These are phyloP conservation scores for Annona squamosa DNA, from an alignment of 164 flowering plant species.

Conservation along the genomic window DNA sequence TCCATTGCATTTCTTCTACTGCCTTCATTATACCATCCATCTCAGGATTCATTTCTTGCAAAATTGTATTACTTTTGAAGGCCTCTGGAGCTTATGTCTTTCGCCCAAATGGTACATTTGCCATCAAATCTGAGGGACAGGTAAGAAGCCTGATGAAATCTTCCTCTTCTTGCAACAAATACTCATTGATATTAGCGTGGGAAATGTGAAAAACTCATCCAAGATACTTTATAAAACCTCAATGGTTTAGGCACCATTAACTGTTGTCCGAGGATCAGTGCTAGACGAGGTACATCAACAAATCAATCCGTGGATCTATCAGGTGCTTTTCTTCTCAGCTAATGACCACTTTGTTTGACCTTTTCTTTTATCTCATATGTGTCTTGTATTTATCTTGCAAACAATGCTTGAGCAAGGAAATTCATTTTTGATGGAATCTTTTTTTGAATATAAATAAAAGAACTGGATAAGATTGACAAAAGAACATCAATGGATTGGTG, in stretches of 20 bases:
- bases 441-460: too few relatives aligned
- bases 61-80: slow-evolving; percentile 30
- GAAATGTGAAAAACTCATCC: background rate
- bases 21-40: background rate
- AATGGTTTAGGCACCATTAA: slow-evolving; percentile 47
- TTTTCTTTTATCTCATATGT: background rate
- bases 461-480: background rate
- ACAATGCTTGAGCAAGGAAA: background rate
- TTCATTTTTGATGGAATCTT: background rate
- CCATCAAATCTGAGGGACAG: slow-evolving; percentile 45
- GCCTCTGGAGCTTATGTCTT: slow-evolving; percentile 96
- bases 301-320: slow-evolving; percentile 9
- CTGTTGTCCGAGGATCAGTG: slow-evolving; percentile 4
- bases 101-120: slow-evolving; percentile 80
- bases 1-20: slow-evolving; percentile 3
- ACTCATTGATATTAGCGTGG: background rate
- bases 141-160: slow-evolving; percentile 21
- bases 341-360: background rate
- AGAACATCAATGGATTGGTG: background rate
- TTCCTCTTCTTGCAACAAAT: background rate
- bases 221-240: background rate
- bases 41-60: slow-evolving; percentile 11
- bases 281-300: slow-evolving; percentile 12
- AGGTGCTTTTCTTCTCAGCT: background rate
- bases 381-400: background rate